Percentiles rank a stretch among this genome's conserved stretches.
Conservation (phyloP, 371 early-diverging fungal species). For the Thermomucor indicae-seudaticae region DNA sequence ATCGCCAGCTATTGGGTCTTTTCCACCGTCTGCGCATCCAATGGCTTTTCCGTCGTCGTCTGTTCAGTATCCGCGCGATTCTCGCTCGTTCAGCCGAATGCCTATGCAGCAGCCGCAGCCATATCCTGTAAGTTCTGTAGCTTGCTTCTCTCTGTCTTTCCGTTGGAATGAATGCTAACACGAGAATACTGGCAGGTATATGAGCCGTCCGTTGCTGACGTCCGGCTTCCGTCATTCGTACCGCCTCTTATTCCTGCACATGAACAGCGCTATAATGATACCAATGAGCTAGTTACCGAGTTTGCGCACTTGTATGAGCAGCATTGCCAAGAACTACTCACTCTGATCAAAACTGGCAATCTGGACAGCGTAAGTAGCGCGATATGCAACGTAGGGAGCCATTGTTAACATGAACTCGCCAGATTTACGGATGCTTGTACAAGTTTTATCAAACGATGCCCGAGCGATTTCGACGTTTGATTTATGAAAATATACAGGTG, state of each 20-base stretch:
- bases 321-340: constrained; percentile 5
- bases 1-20: too few species aligned
- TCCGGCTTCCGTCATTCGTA: not conserved
- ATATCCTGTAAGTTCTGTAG: too few species aligned
- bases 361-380: constrained; percentile 1
- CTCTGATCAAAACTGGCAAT: not conserved
- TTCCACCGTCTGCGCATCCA: too few species aligned
- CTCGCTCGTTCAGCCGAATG: too few species aligned
- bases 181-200: too few species aligned
- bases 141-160: too few species aligned
- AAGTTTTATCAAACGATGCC: constrained; percentile 27
- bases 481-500: constrained; percentile 25
- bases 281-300: not conserved
- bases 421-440: constrained; percentile 6
- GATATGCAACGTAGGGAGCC: too few species aligned
- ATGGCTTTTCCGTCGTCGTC: too few species aligned
- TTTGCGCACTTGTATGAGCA: constrained; percentile 3
- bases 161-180: too few species aligned
- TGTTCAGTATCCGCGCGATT: too few species aligned
- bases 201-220: too few species aligned
- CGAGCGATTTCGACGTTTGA: constrained; percentile 6
- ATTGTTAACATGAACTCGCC: not conserved
- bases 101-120: too few species aligned
- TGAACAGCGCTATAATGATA: not conserved
- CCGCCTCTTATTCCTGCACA: not conserved